Evolutionary conservation across 2,329 filamentous ascomycete species (phyloP).

Genomic region (Aspergillus ochraceoroseus): DNA sequence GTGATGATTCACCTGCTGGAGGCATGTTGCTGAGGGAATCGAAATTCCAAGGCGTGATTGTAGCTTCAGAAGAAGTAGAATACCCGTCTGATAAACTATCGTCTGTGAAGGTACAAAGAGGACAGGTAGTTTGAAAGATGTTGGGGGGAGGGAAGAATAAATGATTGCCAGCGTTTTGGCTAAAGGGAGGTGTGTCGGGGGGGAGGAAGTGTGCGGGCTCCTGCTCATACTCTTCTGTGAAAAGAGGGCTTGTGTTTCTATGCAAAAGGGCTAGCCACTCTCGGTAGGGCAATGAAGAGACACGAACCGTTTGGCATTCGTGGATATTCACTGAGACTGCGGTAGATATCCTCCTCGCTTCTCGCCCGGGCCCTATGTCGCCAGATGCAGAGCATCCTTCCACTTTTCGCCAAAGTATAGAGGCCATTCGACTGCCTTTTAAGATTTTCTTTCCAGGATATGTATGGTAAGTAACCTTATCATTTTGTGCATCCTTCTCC

Average conservation of each 20-base stretch:
- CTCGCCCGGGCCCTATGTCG: background rate
- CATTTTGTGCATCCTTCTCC: too few species aligned
- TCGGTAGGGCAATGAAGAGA: constrained; percentile 8
- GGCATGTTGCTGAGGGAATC: background rate
- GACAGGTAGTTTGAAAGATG: background rate
- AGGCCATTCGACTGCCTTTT: too few species aligned
- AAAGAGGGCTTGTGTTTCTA: constrained; percentile 10
- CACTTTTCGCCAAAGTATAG: too few species aligned
- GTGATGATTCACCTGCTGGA: background rate
- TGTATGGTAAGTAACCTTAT: too few species aligned
- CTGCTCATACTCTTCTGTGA: background rate
- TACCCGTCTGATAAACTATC: background rate
- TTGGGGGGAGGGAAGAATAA: background rate
- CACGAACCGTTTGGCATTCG: constrained; percentile 7
- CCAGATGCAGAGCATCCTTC: background rate
- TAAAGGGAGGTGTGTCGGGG: constrained; percentile 2
- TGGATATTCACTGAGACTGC: constrained; percentile 11
- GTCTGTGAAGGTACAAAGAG: background rate
- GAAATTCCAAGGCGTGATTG: background rate
- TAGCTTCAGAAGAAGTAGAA: background rate
- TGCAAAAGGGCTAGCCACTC: constrained; percentile 10
- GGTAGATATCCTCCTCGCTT: background rate
- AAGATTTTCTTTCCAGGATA: too few species aligned
- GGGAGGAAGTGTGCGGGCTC: constrained; percentile 1
- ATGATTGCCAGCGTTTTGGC: background rate